Evolutionary conservation across 176 grass and related monocot species (phyloP), one percentile per base, ranked within the genome.

Genomic region (Leersia perrieri): DNA sequence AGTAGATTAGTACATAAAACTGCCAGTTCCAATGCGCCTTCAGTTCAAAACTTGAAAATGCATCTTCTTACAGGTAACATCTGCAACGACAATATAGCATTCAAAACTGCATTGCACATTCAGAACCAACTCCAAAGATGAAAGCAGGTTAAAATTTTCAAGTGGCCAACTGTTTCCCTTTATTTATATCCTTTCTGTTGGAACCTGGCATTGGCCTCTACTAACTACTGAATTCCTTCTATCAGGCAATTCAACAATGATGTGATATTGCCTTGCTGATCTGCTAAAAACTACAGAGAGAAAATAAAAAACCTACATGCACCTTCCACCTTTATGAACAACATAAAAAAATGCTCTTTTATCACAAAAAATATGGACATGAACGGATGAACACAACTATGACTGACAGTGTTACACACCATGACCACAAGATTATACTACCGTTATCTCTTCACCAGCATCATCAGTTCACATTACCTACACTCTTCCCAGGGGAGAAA

Each of bases 401-500:
- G 65, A 60, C 41, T 0, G 15, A 47, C 2, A 58, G 67, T 38
- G 42, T 66, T 76, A 65, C 76, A 63, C 1, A 2, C 9, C 18
- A 74, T 22, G 20, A 33, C 45, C 58, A 61, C 60, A 16, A 26
- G 28, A 11, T 66, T 55, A 6, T 51, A 66, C 11, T 53, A n/a
- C n/a, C n/a, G n/a, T n/a, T n/a, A 49, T 67, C 12, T 67, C 28
- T 55, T 33, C 64, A 20, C 63, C 44, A 34, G 13, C 20, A 68
- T 38, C 42, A 40, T 66, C 32, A 68, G 15, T 55, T 27, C 30
- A 28, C 14, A 28, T 1, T 60, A 27, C 47, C 77, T 90, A 99
- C 66, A 95, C 96, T 80, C 96, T 93, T 65, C 90, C 90, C 36
- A 99, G 88, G 2, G 96, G 96, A 76, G 93, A 99, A 86, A 89